phyloP scores from a whole-genome alignment of 2,329 filamentous ascomycete species.

The Coniella lustricola region DNA sequence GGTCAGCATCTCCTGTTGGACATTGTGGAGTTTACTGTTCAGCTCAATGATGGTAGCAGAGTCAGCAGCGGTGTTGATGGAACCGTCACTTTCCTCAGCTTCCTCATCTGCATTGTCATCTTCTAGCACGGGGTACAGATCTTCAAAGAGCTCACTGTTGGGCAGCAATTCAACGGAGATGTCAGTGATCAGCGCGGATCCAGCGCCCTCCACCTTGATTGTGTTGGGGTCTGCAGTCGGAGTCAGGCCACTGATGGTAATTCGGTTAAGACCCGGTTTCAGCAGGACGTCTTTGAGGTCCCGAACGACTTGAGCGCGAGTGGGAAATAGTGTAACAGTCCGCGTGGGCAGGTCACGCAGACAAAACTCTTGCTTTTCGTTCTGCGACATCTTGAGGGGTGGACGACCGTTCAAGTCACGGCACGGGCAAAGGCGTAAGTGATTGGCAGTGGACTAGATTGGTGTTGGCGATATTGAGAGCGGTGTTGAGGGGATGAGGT shows the following conservation, averaged over 20 bases:
- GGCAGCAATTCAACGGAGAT: constrained; percentile 53
- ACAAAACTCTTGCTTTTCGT: constrained; percentile 42
- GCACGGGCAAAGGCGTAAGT: no score
- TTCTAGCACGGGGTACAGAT: constrained; percentile 38
- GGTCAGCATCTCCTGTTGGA: not conserved
- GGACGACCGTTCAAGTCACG: no score
- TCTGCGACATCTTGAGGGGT: constrained; percentile 28
- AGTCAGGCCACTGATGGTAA: constrained; percentile 48
- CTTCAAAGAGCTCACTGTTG: constrained; percentile 47
- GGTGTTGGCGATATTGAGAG: no score
- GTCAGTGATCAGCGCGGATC: constrained; percentile 53
- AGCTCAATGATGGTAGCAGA: not conserved
- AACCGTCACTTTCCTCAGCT: constrained; percentile 25
- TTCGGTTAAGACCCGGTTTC: constrained; percentile 48
- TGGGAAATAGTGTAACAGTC: constrained; percentile 57
- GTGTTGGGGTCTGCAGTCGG: constrained; percentile 47
- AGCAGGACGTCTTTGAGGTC: constrained; percentile 50
- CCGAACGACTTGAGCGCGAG: constrained; percentile 51
- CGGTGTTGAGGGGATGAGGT: no score
- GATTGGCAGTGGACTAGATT: no score
- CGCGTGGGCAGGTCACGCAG: constrained; percentile 52
- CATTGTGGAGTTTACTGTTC: not conserved
- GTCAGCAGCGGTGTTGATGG: constrained; percentile 8
- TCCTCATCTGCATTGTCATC: constrained; percentile 23
- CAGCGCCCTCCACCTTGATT: constrained; percentile 53